Percentiles rank a stretch among this genome's conserved stretches.
phyloP scores from a whole-genome alignment of 2,329 filamentous ascomycete genomes.

The Xylaria sp. region DNA sequence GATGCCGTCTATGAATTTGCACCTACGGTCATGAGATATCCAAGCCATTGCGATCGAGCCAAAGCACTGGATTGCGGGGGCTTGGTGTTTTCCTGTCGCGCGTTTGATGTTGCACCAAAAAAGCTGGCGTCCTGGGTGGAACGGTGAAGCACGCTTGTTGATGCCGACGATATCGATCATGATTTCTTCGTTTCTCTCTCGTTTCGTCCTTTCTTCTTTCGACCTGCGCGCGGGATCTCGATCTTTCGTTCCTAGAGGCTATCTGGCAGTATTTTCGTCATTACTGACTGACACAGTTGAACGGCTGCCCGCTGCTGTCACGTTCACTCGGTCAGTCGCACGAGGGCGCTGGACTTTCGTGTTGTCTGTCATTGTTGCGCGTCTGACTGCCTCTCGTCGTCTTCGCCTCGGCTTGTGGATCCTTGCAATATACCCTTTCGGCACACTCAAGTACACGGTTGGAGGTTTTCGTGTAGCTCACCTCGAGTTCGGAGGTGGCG shows the following conservation, averaged over 20 bases:
- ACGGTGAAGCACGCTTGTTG: constrained; percentile 23
- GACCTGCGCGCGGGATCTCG: constrained; percentile 12
- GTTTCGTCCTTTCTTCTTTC: constrained; percentile 14
- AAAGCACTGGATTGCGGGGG: constrained; percentile 11
- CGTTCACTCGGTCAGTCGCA: not conserved
- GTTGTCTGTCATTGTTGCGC: constrained; percentile 8
- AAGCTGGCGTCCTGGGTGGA: constrained; percentile 25
- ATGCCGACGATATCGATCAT: constrained; percentile 25
- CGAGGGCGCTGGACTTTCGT: constrained; percentile 8
- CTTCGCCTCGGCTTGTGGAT: constrained; percentile 17
- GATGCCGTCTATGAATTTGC: constrained; percentile 22
- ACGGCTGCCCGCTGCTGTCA: constrained; percentile 8
- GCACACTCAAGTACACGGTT: constrained; percentile 18
- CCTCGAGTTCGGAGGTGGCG: constrained; percentile 17
- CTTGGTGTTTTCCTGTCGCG: constrained; percentile 22
- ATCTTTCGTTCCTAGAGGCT: constrained; percentile 19
- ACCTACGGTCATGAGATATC: constrained; percentile 17
- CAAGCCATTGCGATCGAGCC: constrained; percentile 10
- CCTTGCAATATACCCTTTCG: constrained; percentile 24
- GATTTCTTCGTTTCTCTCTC: constrained; percentile 17
- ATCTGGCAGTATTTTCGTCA: constrained; percentile 24
- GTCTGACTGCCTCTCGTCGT: constrained; percentile 8
- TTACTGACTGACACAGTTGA: constrained; percentile 19
- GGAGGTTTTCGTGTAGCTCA: constrained; percentile 14
- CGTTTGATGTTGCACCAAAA: constrained; percentile 25